Base-by-base conservation (phyloP, 1,139 yeast species). In the Lodderomyces parapsilosis region DNA sequence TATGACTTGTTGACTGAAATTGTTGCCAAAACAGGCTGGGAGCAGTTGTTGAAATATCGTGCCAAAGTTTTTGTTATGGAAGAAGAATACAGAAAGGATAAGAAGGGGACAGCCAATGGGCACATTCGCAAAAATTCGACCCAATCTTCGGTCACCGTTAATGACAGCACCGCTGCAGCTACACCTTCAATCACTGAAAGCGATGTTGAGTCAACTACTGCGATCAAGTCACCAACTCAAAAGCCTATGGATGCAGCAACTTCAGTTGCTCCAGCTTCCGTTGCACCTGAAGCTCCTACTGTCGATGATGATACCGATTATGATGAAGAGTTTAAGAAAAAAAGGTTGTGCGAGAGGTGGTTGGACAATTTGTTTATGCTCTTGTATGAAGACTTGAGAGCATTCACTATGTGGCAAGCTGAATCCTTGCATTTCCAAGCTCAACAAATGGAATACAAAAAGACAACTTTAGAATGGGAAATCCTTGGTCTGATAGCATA, bases 51-150 rank as follows among this genome's bases (percentile, higher is more conserved):
- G 58, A 79, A 80, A 54, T 72, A 83, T 45, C 79, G 99, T 53
- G 87, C 96, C 3, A 78, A 81, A 45, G 90, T 89, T 1, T 93
- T 93, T 62, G 93, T 93, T 25, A 93, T 93, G 99, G 97, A 91
- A 61, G 93, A 86, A 48, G 99, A 93, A 58, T 88, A 87, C 53
- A 65, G 80, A 37, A 74, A 74, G 51, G 81, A 76, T 46, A 64
- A 63, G 46, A 57, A 59, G 36, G 36, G 50, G 10, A 47, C 51
- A 18, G 27, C 52, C 31, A 48, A 47, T 43, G 42, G 51, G n/a
- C 53, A 55, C 36, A 41, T 50, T 14, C 53, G 57, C 35, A 54
- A 49, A 35, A 43, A 38, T 37, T 54, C 59, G 8, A 43, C 52
- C 4, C 47, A 40, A 18, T 50, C 60, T 6, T 48, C 49, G 5